Evolutionary conservation across 1,284 basidiomycete genomes (phyloP), one percentile per base, ranked within the genome.

Genomic region (Cutaneotrichosporon spelunceum): DNA sequence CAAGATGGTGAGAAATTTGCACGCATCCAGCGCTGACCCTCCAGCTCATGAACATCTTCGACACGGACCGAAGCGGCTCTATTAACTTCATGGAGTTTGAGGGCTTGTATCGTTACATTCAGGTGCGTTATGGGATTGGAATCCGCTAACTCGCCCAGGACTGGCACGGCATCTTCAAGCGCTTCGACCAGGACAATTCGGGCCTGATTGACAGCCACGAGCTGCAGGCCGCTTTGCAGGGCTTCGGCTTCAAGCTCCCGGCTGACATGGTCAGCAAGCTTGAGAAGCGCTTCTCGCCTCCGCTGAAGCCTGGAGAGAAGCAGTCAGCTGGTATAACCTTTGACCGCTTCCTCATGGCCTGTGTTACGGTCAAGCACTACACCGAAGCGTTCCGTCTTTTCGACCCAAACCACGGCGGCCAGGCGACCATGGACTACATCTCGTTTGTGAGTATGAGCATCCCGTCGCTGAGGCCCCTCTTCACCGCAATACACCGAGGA

Each of bases 311-410:
- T 0, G 68, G 69, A 9, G 60, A 72, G 39, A 52, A 50, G 4
- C 55, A 49, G 10, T 61, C 61, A 9, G 64, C 66, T 19, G 78
- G 78, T 14, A 77, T 79, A 60, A 71, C 68, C 42, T 79, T 79
- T 64, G 78, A 79, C 71, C 65, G 78, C 55, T 79, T 79, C 69
- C 70, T 79, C 66, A 78, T 79, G 78, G 78, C 78, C 53, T 79
- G 78, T 59, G 78, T 79, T 14, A 78, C 78, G n/a, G 78, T 79
- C 56, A 79, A 79, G 66, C 78, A 79, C 66, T 79, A 74, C 58
- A 78, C 77, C 2, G 78, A 79, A 66, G 72, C 69, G 39, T 79
- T 79, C 64, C 72, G 77, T 57, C 66, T 69, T 69, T 72, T 72
- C 30, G 78, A 79, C 63, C 62, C 68, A n/a, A 67, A 70, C 54